These are phyloP conservation scores for Sporothrix brasiliensis DNA, from an alignment of 2,329 filamentous ascomycete species.

Conservation along the genomic window DNA sequence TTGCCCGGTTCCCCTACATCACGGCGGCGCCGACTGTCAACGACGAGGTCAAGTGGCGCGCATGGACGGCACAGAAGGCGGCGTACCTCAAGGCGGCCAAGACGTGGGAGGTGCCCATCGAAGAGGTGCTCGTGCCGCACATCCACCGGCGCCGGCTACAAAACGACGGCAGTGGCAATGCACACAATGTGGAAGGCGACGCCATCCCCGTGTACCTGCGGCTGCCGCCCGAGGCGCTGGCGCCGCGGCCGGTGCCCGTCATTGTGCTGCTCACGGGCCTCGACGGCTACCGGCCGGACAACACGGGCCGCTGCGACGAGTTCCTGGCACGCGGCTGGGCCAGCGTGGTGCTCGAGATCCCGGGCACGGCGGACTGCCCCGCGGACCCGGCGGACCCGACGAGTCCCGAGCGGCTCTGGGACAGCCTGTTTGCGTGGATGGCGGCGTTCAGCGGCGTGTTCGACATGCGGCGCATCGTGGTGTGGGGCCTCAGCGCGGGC, in stretches of 20 bases:
- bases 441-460: conserved; percentile 50
- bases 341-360: conserved; percentile 64
- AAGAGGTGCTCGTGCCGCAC: conserved; percentile 66
- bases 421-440: conserved; percentile 65
- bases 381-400: conserved; percentile 63
- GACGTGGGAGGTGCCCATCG: conserved; percentile 60
- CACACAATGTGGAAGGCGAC: conserved; percentile 51
- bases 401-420: conserved; percentile 64
- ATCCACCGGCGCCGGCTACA: conserved; percentile 43
- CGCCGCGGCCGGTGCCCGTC: conserved; percentile 46
- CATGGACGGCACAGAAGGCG: conserved; percentile 67
- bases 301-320: conserved; percentile 62
- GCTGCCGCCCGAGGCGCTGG: conserved; percentile 53
- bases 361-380: conserved; percentile 68
- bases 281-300: conserved; percentile 66
- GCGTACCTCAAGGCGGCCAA: conserved; percentile 61
- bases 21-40: conserved; percentile 46
- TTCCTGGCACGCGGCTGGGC: conserved; percentile 67
- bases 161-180: conserved; percentile 39
- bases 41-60: conserved; percentile 57
- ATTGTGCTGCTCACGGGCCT: conserved; percentile 64
- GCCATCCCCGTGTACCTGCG: conserved; percentile 68
- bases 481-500: conserved; percentile 67
- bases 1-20: conserved; percentile 69
- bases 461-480: conserved; percentile 59